Evolutionary conservation across 805 yeast genomes (phyloP).

Genomic region (Yamadazyma nakazawae): DNA sequence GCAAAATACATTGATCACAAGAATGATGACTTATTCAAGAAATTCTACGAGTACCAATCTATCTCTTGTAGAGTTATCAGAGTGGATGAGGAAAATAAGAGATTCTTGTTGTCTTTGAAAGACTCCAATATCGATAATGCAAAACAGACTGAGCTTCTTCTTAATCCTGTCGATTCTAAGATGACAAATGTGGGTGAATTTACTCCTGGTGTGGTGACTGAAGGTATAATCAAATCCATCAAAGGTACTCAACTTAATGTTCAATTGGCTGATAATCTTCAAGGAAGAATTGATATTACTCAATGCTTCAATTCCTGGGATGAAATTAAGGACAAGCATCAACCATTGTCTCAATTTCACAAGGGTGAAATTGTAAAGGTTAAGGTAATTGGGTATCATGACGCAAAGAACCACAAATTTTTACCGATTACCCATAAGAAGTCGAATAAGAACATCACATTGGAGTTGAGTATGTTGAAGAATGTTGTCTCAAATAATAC

Average conservation of each 20-base stretch:
- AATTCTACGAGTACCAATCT: constrained; percentile 66
- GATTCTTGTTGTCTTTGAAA: constrained; percentile 67
- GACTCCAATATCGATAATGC: constrained; percentile 22
- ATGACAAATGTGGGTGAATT: constrained; percentile 50
- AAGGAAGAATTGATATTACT: constrained; percentile 76
- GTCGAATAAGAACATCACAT: constrained; percentile 50
- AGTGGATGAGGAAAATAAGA: constrained; percentile 62
- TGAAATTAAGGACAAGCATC: constrained; percentile 54
- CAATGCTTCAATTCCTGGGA: constrained; percentile 55
- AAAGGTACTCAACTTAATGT: constrained; percentile 75
- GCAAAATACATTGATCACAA: constrained; percentile 65
- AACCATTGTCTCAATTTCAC: constrained; percentile 59
- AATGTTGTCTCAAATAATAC: constrained; percentile 25
- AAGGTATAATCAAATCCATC: constrained; percentile 57
- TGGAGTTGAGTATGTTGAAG: constrained; percentile 61
- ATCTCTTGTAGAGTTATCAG: constrained; percentile 64
- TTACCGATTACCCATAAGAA: constrained; percentile 58
- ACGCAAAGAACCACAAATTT: constrained; percentile 63
- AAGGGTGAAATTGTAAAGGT: constrained; percentile 58
- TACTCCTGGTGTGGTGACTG: constrained; percentile 57
- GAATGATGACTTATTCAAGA: constrained; percentile 46
- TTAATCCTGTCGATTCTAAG: constrained; percentile 60
- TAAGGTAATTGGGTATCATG: constrained; percentile 73
- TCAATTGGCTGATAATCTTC: constrained; percentile 69
- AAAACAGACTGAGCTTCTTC: constrained; percentile 27